Conservation (phyloP, 1,284 basidiomycete genomes). For the Ceratobasidium sp. region DNA sequence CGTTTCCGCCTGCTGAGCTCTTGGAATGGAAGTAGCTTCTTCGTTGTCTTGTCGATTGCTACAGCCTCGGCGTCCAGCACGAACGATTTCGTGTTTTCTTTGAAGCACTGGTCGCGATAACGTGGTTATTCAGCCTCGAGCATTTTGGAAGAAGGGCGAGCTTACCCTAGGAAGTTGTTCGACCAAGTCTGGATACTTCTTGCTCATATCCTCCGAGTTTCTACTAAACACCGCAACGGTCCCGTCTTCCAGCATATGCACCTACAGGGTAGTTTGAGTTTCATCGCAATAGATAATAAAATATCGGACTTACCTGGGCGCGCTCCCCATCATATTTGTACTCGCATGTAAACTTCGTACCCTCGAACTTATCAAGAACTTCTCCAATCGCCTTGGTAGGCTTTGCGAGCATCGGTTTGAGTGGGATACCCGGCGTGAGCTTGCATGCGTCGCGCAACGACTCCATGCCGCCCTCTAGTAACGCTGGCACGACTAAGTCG, state of each 20-base stretch:
- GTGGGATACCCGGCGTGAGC: slow-evolving; percentile 89
- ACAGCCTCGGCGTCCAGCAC: slow-evolving; percentile 97
- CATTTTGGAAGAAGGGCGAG: slow-evolving; percentile 44
- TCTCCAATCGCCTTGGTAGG: slow-evolving; percentile 99
- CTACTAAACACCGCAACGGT: slow-evolving; percentile 90
- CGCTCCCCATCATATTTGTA: slow-evolving; percentile 99
- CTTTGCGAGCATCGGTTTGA: slow-evolving; percentile 99
- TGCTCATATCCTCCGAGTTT: slow-evolving; percentile 99
- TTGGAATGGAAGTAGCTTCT: slow-evolving; percentile 94
- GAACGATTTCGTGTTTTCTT: slow-evolving; percentile 83
- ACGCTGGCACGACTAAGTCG: slow-evolving; percentile 91
- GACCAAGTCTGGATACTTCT: slow-evolving; percentile 97
- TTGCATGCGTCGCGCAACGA: slow-evolving; percentile 81
- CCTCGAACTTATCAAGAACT: slow-evolving; percentile 96
- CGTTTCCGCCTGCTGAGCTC: slow-evolving; percentile 94
- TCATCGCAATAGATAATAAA: neutral
- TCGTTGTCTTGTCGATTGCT: slow-evolving; percentile 87
- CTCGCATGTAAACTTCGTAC: slow-evolving; percentile 96
- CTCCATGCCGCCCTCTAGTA: slow-evolving; percentile 83
- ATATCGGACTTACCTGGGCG: slow-evolving; percentile 73
- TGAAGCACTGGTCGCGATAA: slow-evolving; percentile 73
- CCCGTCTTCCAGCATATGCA: slow-evolving; percentile 84
- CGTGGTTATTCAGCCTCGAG: slow-evolving; percentile 26
- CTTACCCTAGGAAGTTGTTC: slow-evolving; percentile 88
- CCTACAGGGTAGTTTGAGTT: slow-evolving; percentile 57